Conservation (phyloP, 1,284 basidiomycete genomes). For the Ustilago shanxiensis region DNA sequence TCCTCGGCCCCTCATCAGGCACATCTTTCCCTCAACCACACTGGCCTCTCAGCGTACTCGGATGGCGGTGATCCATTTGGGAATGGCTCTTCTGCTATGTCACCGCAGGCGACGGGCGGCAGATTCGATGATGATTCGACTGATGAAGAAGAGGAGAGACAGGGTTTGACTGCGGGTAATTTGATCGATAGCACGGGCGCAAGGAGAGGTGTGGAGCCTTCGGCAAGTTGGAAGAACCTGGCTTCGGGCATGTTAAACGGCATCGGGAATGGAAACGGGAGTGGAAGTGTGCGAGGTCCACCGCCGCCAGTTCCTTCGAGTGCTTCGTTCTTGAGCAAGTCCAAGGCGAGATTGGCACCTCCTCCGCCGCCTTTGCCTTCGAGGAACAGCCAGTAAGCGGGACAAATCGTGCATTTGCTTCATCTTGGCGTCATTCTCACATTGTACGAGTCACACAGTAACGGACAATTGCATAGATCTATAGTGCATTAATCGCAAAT, state of each 20-base stretch:
- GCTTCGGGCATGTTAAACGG: conserved; percentile 6
- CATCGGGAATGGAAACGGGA: not conserved
- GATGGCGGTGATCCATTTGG: conserved; percentile 42
- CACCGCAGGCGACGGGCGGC: conserved; percentile 39
- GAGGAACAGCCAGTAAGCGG: conserved; percentile 26
- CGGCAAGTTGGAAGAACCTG: conserved; percentile 8
- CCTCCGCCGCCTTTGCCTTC: conserved; percentile 37
- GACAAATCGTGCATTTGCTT: not conserved
- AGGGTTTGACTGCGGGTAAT: conserved; percentile 18
- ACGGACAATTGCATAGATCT: conserved; percentile 12
- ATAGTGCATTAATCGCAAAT: not conserved
- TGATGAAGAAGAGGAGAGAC: conserved; percentile 30
- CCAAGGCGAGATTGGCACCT: conserved; percentile 28
- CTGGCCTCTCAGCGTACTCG: conserved; percentile 36
- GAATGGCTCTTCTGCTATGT: conserved; percentile 17
- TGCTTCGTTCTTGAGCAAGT: conserved; percentile 32
- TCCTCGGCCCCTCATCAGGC: not conserved
- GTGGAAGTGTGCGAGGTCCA: conserved; percentile 13
- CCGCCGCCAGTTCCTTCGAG: conserved; percentile 47
- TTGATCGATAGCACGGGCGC: conserved; percentile 11
- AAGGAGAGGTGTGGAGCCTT: conserved; percentile 4
- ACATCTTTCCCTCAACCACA: conserved; percentile 36
- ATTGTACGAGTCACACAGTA: conserved; percentile 2
- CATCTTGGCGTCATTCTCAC: not conserved
- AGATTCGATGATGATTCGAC: conserved; percentile 3